These are phyloP conservation scores for Jamesozyma lodderae DNA, from an alignment of 805 yeast species.

Conservation along the genomic window DNA sequence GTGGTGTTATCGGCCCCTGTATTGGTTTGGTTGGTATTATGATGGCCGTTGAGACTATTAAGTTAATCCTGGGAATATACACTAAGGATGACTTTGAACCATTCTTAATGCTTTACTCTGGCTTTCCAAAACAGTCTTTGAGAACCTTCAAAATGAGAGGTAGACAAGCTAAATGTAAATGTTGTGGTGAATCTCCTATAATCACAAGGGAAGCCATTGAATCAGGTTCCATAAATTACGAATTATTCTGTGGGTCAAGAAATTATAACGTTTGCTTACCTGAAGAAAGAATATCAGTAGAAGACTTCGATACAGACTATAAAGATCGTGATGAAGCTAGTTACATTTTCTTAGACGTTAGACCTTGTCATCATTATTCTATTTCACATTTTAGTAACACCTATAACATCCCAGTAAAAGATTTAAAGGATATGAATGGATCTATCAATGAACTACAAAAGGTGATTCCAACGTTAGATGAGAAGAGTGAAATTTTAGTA, in stretches of 20 bases:
- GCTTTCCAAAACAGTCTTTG: slow-evolving; percentile 55
- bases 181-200: slow-evolving; percentile 49
- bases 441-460: slow-evolving; percentile 19
- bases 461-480: slow-evolving; percentile 18
- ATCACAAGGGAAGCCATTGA: slow-evolving; percentile 42
- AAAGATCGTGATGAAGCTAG: slow-evolving; percentile 9
- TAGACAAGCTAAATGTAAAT: slow-evolving; percentile 47
- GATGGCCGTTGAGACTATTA: slow-evolving; percentile 84
- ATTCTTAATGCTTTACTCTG: slow-evolving; percentile 58
- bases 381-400: slow-evolving; percentile 55
- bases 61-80: slow-evolving; percentile 54
- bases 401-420: slow-evolving; percentile 53
- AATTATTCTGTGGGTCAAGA: slow-evolving; percentile 63
- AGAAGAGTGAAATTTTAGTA: slow-evolving; percentile 38
- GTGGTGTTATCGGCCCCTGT: slow-evolving; percentile 94
- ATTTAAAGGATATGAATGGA: slow-evolving; percentile 30
- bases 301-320: slow-evolving; percentile 28
- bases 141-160: slow-evolving; percentile 75
- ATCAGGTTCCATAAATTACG: slow-evolving; percentile 48
- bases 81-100: slow-evolving; percentile 49
- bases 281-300: slow-evolving; percentile 40
- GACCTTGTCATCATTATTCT: slow-evolving; percentile 68
- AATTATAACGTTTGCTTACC: slow-evolving; percentile 38
- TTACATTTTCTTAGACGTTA: slow-evolving; percentile 55
- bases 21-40: slow-evolving; percentile 83